Base-by-base conservation (phyloP, 1,284 basidiomycete genomes). In the Rhodotorula mucilaginosa region DNA sequence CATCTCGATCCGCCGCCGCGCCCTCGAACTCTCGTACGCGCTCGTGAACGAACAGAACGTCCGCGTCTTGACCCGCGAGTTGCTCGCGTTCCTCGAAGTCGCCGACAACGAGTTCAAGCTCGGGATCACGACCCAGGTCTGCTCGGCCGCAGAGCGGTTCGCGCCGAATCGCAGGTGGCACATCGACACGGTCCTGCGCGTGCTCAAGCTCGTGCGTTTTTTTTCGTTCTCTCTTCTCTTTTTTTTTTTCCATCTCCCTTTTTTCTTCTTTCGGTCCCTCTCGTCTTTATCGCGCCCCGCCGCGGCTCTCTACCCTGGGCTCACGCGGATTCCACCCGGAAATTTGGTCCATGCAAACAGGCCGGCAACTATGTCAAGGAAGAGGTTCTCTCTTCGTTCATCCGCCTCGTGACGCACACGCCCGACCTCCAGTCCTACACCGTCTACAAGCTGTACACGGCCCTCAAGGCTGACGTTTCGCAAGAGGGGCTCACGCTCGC, bases 41-140 rank as follows among this genome's bases (percentile, higher is more conserved):
- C 87, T 99, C 67, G 95, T 98, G 82, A 97, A 97, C 81, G 96
- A 98, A 79, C 85, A 88, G 79, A 99, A 98, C 79, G 92, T 99
- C 56, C 89, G 93, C 52, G 87, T 97, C 61, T 87, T 99, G 72
- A 92, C 93, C 61, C 85, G 95, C 67, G 97, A 99, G 80, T 85
- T 99, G 31, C 85, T 99, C 52, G 91, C 93, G 0, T 99, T 99
- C 87, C 86, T 99, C 26, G 96, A 99, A 79, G 93, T 98, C 26
- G 94, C 97, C 29, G 97, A 99, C 81, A 96, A 97, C 78, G 97
- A 99, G 82, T 99, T 99, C 86, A 99, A 99, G 83, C 86, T 93
- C 6, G 91, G 92, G 1, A 90, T 99, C 88, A 99, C 97, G 0
- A 97, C 96, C 0, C 96, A 99, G 81, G 96, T 99, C 72, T 93